Evolutionary conservation across 768 basidiomycete species (phyloP).

Genomic region (Panellus pusillus): DNA sequence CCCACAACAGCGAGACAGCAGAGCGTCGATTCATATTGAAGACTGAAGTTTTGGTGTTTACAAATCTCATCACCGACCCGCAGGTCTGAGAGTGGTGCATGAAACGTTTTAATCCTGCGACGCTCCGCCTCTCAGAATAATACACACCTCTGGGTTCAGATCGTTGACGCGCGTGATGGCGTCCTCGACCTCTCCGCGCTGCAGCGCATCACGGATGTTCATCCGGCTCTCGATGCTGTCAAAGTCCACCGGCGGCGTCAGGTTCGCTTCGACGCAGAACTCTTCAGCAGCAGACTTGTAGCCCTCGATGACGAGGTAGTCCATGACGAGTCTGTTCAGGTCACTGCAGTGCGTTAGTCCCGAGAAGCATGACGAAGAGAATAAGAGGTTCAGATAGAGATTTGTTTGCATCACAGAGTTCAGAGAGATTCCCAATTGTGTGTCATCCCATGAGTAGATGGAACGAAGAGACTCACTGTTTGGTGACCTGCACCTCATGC

Average conservation of each 20-base stretch:
- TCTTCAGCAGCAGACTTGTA: slow-evolving; percentile 96
- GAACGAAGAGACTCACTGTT: slow-evolving; percentile 69
- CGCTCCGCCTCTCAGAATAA: slow-evolving; percentile 14
- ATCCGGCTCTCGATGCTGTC: slow-evolving; percentile 92
- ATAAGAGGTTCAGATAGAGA: slow-evolving; percentile 68
- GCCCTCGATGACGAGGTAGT: slow-evolving; percentile 97
- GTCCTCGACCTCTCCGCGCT: slow-evolving; percentile 92
- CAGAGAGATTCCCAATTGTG: slow-evolving; percentile 99
- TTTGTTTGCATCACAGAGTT: too few relatives aligned
- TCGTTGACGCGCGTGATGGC: slow-evolving; percentile 96
- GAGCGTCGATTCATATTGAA: slow-evolving; percentile 80
- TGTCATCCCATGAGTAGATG: slow-evolving; percentile 55
- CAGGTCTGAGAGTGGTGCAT: slow-evolving; percentile 98
- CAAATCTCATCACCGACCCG: slow-evolving; percentile 78
- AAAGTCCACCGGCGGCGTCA: slow-evolving; percentile 78
- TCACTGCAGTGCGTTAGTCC: slow-evolving; percentile 57
- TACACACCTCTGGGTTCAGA: slow-evolving; percentile 91
- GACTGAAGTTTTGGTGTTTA: slow-evolving; percentile 87
- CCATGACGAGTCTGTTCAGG: slow-evolving; percentile 91
- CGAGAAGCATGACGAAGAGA: slow-evolving; percentile 21
- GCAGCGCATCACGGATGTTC: slow-evolving; percentile 91
- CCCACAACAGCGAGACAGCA: slow-evolving; percentile 17
- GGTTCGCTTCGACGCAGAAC: slow-evolving; percentile 85
- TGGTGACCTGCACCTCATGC: slow-evolving; percentile 79
- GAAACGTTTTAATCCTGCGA: slow-evolving; percentile 85